Percentiles rank a stretch among this genome's conserved stretches.
Conservation (phyloP, 208 protist species). For the Blastocrithidia nonstop region DNA sequence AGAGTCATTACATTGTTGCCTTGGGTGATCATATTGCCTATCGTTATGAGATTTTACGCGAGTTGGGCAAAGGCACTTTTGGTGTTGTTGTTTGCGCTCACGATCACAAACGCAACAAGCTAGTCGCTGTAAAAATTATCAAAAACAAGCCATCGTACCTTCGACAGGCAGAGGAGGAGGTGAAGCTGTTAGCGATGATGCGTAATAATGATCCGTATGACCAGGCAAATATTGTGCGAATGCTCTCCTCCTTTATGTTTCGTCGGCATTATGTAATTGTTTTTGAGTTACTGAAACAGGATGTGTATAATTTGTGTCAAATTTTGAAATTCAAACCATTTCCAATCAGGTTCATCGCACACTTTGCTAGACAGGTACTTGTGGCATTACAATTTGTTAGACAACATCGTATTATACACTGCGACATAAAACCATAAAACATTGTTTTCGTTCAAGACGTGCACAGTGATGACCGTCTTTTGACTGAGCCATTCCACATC, state of each 20-base stretch:
- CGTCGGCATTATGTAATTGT: slow-evolving; percentile 63
- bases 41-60: slow-evolving; percentile 72
- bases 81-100: slow-evolving; percentile 71
- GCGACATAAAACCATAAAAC: slow-evolving; percentile 96
- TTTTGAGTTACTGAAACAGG: slow-evolving; percentile 56
- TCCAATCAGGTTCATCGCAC: slow-evolving; percentile 45
- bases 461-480: slow-evolving; percentile 10
- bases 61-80: slow-evolving; percentile 80
- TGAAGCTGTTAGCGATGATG: slow-evolving; percentile 55
- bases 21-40: slow-evolving; percentile 90
- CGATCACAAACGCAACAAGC: slow-evolving; percentile 35
- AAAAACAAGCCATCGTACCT: slow-evolving; percentile 66
- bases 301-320: slow-evolving; percentile 60
- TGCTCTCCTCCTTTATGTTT: slow-evolving; percentile 45
- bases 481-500: too few species aligned
- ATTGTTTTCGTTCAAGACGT: slow-evolving; percentile 33
- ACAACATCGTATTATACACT: slow-evolving; percentile 85
- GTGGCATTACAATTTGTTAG: slow-evolving; percentile 48
- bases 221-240: slow-evolving; percentile 43
- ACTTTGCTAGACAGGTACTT: slow-evolving; percentile 52
- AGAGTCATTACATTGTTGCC: slow-evolving; percentile 85
- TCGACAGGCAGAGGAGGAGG: slow-evolving; percentile 71
- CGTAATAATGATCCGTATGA: slow-evolving; percentile 38
- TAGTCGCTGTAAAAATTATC: slow-evolving; percentile 81
- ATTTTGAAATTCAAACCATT: slow-evolving; percentile 61